These are phyloP conservation scores for Pyrrhoderma noxium DNA, from an alignment of 1,284 basidiomycete genomes.

Conservation along the genomic window DNA sequence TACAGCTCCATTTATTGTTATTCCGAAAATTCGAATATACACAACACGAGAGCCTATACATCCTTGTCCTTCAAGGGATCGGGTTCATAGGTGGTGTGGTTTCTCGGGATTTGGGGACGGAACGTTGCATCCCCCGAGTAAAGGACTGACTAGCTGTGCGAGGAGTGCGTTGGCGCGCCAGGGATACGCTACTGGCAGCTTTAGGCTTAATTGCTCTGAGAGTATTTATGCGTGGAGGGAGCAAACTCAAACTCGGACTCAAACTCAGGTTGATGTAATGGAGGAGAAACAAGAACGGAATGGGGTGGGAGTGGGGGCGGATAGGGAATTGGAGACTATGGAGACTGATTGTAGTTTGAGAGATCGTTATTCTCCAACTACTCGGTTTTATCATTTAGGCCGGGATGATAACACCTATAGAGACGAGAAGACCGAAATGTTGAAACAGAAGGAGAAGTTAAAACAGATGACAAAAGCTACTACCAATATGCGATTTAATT, in stretches of 20 bases:
- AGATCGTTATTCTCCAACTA: too few species aligned
- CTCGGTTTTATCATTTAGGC: too few species aligned
- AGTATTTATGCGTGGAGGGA: constrained; percentile 4
- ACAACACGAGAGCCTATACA: background rate
- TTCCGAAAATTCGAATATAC: constrained; percentile 4
- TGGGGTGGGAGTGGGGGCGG: too few species aligned
- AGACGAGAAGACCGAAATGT: constrained; percentile 7
- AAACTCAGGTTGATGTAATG: too few species aligned
- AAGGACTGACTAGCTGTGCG: constrained; percentile 13
- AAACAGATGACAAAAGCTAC: too few species aligned
- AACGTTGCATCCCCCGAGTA: constrained; percentile 11
- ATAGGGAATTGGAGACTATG: constrained; percentile 11
- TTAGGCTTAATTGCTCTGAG: constrained; percentile 14
- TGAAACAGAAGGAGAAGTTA: constrained; percentile 12
- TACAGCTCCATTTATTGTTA: background rate
- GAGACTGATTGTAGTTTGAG: too few species aligned
- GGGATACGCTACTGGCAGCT: constrained; percentile 17
- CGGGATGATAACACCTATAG: constrained; percentile 5
- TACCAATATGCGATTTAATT: constrained; percentile 4
- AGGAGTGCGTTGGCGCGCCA: constrained; percentile 15
- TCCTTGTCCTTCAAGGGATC: background rate
- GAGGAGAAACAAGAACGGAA: too few species aligned
- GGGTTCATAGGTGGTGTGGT: constrained; percentile 14
- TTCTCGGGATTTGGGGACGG: constrained; percentile 9
- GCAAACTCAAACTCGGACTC: too few species aligned